Evolutionary conservation across 768 basidiomycete genomes (phyloP).

Genomic region (Coprinellus micaceus): DNA sequence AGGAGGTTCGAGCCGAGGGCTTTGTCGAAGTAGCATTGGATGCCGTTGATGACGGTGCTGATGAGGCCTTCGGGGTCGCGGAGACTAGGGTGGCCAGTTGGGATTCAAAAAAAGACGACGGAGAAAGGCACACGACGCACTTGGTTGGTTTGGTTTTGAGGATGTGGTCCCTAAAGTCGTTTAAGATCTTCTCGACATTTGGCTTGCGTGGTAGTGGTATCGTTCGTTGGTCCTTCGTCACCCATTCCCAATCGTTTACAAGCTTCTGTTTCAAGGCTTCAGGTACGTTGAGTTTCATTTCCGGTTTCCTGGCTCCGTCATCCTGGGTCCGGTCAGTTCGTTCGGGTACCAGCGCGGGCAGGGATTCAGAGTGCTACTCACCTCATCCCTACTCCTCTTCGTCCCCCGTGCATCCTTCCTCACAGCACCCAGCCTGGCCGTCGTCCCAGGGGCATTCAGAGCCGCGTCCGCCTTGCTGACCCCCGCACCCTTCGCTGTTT

Average conservation of each 20-base stretch:
- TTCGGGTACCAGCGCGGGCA: too few relatives aligned
- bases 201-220: conserved; percentile 80
- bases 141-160: conserved; percentile 43
- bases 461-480: conserved; percentile 22
- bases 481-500: conserved; percentile 22
- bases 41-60: conserved; percentile 79
- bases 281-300: conserved; percentile 87
- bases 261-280: conserved; percentile 85
- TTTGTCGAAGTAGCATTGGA: conserved; percentile 91
- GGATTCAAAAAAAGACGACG: not conserved
- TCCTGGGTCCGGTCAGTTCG: conserved; percentile 50
- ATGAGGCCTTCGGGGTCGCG: conserved; percentile 68
- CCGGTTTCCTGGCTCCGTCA: conserved; percentile 73
- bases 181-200: conserved; percentile 70
- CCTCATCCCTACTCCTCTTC: conserved; percentile 74
- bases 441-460: conserved; percentile 23
- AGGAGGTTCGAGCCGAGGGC: conserved; percentile 85
- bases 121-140: conserved; percentile 27
- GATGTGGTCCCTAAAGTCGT: conserved; percentile 72
- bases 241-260: conserved; percentile 96
- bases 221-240: conserved; percentile 93
- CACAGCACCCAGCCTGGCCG: conserved; percentile 23
- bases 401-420: conserved; percentile 68
- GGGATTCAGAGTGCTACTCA: too few relatives aligned
- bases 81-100: conserved; percentile 36